Conservation (phyloP, 2,329 filamentous ascomycete genomes). For the Alternaria viburni region DNA sequence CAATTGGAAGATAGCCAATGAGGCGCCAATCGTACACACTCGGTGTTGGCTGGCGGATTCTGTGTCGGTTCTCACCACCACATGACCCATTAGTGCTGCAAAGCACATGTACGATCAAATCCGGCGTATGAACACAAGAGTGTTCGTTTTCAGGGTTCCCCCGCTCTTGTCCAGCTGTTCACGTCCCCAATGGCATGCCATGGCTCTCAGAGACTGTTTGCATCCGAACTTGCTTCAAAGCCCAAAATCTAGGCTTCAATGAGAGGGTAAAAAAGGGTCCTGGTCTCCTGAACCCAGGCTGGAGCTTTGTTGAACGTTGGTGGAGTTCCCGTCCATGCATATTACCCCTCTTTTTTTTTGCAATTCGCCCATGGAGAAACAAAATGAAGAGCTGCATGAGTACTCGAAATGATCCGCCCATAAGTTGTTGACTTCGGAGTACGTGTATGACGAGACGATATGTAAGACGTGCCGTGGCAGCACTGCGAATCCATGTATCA, state of each 20-base stretch:
- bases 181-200: neutral
- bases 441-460: neutral
- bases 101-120: neutral
- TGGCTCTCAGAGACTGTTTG: neutral
- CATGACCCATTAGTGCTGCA: neutral
- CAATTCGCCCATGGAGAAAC: neutral
- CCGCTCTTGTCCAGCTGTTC: neutral
- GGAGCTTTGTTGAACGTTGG: neutral
- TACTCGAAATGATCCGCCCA: neutral
- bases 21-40: neutral
- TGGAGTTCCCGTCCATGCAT: neutral
- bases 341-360: neutral
- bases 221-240: neutral
- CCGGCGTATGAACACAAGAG: neutral
- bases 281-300: neutral
- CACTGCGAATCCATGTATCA: conserved; percentile 2
- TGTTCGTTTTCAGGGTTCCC: neutral
- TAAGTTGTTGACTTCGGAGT: neutral
- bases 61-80: neutral
- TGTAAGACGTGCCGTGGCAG: neutral
- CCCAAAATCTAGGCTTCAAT: neutral
- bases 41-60: neutral
- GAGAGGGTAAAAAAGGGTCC: neutral
- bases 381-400: neutral
- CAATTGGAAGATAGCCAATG: neutral